Conservation (phyloP, 805 yeast species). For the Vanderwaltozyma polyspora region DNA sequence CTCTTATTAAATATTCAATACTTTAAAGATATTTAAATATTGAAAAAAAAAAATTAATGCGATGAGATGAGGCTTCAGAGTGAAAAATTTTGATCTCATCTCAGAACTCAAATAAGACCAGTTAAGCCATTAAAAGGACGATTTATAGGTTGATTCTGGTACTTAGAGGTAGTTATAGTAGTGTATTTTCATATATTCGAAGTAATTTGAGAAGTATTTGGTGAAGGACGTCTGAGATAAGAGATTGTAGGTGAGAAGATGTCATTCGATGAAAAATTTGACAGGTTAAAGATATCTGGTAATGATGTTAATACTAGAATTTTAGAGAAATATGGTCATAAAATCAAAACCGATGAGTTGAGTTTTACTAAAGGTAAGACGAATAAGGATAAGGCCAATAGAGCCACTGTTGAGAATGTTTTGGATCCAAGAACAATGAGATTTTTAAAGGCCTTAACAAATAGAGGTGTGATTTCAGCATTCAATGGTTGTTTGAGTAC, state of each 20-base stretch:
- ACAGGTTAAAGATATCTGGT: slow-evolving; percentile 8
- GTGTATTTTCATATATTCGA: too few species aligned
- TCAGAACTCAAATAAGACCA: slow-evolving; percentile 2
- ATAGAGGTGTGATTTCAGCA: slow-evolving; percentile 70
- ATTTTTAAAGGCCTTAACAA: slow-evolving; percentile 71
- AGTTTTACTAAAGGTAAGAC: slow-evolving; percentile 45
- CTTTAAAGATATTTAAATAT: too few species aligned
- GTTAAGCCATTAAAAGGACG: not conserved
- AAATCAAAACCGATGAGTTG: slow-evolving; percentile 53
- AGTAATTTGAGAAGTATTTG: too few species aligned
- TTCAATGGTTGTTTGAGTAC: slow-evolving; percentile 92
- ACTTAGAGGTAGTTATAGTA: too few species aligned
- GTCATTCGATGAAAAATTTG: slow-evolving; percentile 18
- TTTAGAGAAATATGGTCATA: slow-evolving; percentile 50
- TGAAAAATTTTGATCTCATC: not conserved
- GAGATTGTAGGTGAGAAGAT: too few species aligned
- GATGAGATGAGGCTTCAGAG: slow-evolving; percentile 3
- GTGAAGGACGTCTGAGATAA: too few species aligned
- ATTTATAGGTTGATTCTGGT: not conserved
- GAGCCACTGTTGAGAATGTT: slow-evolving; percentile 96
- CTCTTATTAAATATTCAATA: too few species aligned
- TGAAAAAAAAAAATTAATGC: slow-evolving; percentile 1
- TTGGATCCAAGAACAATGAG: slow-evolving; percentile 87
- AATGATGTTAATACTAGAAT: slow-evolving; percentile 36
- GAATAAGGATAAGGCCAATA: slow-evolving; percentile 72